phyloP scores from a whole-genome alignment of 148 eudicot species.

The Fagopyrum esculentum region DNA sequence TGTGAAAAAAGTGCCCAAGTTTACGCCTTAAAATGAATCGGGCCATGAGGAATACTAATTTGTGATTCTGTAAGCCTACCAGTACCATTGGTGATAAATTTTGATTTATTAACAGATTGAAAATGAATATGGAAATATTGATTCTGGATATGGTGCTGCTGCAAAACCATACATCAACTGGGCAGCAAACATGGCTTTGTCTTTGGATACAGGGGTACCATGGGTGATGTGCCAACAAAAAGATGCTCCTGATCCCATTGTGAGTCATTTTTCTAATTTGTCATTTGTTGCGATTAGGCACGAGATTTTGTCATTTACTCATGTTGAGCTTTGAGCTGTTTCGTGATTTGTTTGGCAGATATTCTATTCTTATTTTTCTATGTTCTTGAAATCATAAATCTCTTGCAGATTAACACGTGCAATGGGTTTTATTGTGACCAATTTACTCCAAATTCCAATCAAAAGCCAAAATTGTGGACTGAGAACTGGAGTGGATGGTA shows the following conservation, averaged over 20 bases:
- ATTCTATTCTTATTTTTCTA: not conserved
- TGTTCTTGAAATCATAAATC: not conserved
- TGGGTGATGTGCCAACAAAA: slow-evolving; percentile 96
- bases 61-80: not conserved
- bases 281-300: not conserved
- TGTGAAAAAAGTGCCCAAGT: not conserved
- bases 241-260: slow-evolving; percentile 86
- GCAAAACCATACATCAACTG: slow-evolving; percentile 71
- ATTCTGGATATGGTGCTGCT: slow-evolving; percentile 45
- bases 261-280: slow-evolving; percentile 23
- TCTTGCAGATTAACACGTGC: slow-evolving; percentile 81
- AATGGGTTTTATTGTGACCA: slow-evolving; percentile 95
- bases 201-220: slow-evolving; percentile 87
- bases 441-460: slow-evolving; percentile 72
- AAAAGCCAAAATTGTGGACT: slow-evolving; percentile 89
- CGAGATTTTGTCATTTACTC: not conserved
- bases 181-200: slow-evolving; percentile 93
- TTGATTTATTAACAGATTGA: slow-evolving; percentile 47
- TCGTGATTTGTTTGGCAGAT: not conserved
- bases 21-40: not conserved
- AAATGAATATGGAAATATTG: slow-evolving; percentile 87
- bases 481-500: slow-evolving; percentile 99
- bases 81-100: not conserved
- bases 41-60: not conserved
- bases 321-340: not conserved